Evolutionary conservation across 2,329 filamentous ascomycete genomes (phyloP).

Genomic region (Zymoseptoria brevis): DNA sequence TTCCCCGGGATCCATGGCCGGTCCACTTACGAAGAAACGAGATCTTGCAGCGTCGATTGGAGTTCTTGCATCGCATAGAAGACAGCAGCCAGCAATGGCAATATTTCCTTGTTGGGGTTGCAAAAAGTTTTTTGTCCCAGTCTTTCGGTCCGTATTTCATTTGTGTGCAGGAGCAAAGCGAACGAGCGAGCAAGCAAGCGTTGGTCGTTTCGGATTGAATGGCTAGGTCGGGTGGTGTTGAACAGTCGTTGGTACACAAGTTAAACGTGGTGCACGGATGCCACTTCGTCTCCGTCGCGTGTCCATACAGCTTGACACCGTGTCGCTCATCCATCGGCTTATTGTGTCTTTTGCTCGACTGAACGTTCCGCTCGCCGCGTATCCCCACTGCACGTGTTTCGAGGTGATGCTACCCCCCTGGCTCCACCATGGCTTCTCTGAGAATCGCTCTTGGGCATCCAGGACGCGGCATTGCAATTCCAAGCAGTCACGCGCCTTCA

Average conservation of each 20-base stretch:
- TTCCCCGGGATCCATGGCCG: conserved; percentile 11
- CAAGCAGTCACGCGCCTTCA: neutral
- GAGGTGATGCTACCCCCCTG: neutral
- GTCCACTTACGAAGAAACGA: conserved; percentile 7
- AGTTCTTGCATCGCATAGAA: conserved; percentile 15
- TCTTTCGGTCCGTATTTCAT: neutral
- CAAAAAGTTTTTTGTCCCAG: neutral
- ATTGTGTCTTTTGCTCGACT: neutral
- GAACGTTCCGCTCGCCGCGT: neutral
- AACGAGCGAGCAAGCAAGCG: neutral
- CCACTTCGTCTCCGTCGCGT: neutral
- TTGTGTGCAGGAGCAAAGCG: neutral
- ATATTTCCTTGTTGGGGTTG: neutral
- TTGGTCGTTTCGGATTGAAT: neutral
- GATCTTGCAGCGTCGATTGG: conserved; percentile 9
- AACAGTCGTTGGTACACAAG: neutral
- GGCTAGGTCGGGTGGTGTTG: neutral
- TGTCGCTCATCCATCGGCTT: neutral
- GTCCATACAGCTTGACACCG: neutral
- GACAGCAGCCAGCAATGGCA: conserved; percentile 31
- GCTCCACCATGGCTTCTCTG: neutral
- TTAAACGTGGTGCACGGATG: neutral
- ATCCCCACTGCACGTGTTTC: neutral
- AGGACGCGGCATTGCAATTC: neutral
- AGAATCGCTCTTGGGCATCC: neutral